Evolutionary conservation across 805 yeast species (phyloP).

Genomic region (Saturnispora sanitii): DNA sequence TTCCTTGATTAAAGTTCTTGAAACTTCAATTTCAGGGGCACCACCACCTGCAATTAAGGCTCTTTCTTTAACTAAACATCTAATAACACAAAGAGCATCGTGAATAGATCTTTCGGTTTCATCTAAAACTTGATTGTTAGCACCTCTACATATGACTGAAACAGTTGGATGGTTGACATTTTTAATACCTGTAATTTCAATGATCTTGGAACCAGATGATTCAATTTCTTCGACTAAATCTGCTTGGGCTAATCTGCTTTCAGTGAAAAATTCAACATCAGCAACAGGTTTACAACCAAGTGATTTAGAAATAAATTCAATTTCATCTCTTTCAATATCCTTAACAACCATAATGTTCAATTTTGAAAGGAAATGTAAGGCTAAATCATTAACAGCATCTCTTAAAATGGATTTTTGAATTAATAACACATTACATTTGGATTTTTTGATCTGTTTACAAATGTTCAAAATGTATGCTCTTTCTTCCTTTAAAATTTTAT

Average conservation of each 20-base stretch:
- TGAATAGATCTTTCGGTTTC: slow-evolving; percentile 96
- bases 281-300: slow-evolving; percentile 95
- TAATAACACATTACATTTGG: slow-evolving; percentile 86
- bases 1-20: slow-evolving; percentile 64
- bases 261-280: slow-evolving; percentile 86
- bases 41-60: slow-evolving; percentile 98
- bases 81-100: slow-evolving; percentile 90
- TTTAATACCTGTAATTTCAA: slow-evolving; percentile 77
- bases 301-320: slow-evolving; percentile 78
- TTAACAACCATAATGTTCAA: slow-evolving; percentile 88
- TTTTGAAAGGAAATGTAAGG: slow-evolving; percentile 89
- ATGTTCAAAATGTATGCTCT: slow-evolving; percentile 89
- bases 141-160: slow-evolving; percentile 90
- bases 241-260: slow-evolving; percentile 85
- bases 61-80: slow-evolving; percentile 80
- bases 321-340: slow-evolving; percentile 93
- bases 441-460: slow-evolving; percentile 92
- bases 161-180: slow-evolving; percentile 54
- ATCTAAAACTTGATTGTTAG: slow-evolving; percentile 80
- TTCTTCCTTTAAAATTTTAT: slow-evolving; percentile 94
- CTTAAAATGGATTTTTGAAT: slow-evolving; percentile 89
- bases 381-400: slow-evolving; percentile 90
- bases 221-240: slow-evolving; percentile 89
- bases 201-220: slow-evolving; percentile 81
- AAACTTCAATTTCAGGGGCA: slow-evolving; percentile 90